Evolutionary conservation across 805 yeast genomes (phyloP), one percentile per base, ranked within the genome.

Genomic region (Yarrowia yakushimensis): DNA sequence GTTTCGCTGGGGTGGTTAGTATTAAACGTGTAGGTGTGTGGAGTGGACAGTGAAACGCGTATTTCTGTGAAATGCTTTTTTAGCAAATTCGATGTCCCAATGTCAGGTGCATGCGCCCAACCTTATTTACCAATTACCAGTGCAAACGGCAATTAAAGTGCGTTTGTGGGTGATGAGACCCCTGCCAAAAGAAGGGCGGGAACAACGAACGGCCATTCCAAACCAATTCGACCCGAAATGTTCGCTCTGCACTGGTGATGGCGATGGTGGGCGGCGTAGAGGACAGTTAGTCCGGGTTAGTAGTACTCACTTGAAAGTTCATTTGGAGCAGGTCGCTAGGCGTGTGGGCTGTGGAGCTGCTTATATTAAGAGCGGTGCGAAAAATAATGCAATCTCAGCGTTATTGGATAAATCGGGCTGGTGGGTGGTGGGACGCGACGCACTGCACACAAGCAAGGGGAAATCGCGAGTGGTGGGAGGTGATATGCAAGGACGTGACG

Each of bases 351-450:
- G 57, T 23, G 30, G 41, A 48, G 41, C 43, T 52, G 59, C 59
- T 52, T 52, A 34, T 52, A 52, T 52, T 33, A 25, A 36, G 17
- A 12, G 36, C 41, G 31, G 31, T 36, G 43, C 27, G 52, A 11
- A 25, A 52, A 52, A 52, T 30, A 34, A 34, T 52, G 59, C 59
- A 52, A 52, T 52, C 27, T 31, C 43, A 36, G 59, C 59, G 59
- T 23, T 36, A 52, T 52, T 52, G 43, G 43, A 25, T 22, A 31
- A 48, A 48, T 33, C 57, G 59, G 59, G 59, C 59, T 52, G 59
- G 59, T 34, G 43, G 22, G 15, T 25, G 59, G 59, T 52, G 59
- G 59, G 59, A 52, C 59, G 59, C 59, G 59, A 52, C 59, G 59
- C 43, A 52, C 59, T 36, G 59, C 59, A 52, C 43, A 25, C 59